Conservation (phyloP, 192 early-diverging fungal species). For the Allomyces arbusculus region DNA sequence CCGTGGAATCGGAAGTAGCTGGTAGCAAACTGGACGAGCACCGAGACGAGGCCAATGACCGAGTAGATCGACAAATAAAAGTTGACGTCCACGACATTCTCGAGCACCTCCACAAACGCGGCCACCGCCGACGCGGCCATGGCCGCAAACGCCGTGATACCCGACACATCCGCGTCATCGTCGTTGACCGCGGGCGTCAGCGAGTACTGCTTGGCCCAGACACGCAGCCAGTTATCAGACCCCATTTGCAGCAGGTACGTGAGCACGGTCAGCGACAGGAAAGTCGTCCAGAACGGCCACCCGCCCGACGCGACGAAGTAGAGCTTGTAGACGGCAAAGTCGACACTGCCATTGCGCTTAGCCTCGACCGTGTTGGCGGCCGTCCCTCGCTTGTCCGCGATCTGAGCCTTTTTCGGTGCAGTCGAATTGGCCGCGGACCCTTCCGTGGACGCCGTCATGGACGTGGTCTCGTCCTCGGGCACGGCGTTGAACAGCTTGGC, state of each 20-base stretch:
- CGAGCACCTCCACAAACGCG: not conserved
- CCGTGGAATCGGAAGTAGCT: constrained; percentile 20
- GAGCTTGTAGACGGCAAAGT: constrained; percentile 45
- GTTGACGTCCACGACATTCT: not conserved
- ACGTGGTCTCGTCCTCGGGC: not conserved
- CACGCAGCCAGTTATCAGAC: constrained; percentile 44
- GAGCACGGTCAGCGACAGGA: constrained; percentile 21
- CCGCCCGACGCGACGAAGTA: constrained; percentile 55
- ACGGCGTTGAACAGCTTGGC: not conserved
- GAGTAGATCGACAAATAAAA: not conserved
- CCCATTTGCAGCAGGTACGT: constrained; percentile 17
- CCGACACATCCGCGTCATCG: not conserved
- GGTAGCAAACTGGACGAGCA: constrained; percentile 16
- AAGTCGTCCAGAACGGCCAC: constrained; percentile 35
- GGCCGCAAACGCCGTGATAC: not conserved
- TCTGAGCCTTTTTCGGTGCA: not conserved
- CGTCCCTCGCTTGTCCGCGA: not conserved
- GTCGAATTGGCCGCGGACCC: not conserved
- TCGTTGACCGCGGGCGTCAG: not conserved
- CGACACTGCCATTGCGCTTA: constrained; percentile 42
- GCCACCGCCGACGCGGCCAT: not conserved
- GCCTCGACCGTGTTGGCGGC: not conserved
- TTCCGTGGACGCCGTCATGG: not conserved
- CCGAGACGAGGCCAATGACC: constrained; percentile 5
- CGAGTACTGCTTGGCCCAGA: constrained; percentile 23